Evolutionary conservation across 1,284 basidiomycete genomes (phyloP).

Genomic region (Rhizoctonia solani): DNA sequence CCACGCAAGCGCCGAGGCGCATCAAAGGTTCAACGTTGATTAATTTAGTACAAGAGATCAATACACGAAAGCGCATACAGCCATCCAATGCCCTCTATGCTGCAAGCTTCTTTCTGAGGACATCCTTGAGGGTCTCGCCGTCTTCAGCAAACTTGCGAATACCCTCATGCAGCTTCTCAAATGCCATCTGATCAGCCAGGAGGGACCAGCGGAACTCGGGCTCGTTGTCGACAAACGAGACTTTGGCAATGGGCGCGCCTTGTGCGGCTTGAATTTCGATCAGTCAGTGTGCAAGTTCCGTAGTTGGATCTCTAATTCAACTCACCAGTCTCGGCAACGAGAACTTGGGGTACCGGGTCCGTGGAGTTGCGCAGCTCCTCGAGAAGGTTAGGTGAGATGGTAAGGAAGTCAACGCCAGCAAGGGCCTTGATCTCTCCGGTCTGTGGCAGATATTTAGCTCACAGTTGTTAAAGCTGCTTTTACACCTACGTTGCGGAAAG

Average conservation of each 20-base stretch:
- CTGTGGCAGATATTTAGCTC: conserved; percentile 50
- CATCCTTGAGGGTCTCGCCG: conserved; percentile 83
- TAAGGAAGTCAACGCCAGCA: conserved; percentile 96
- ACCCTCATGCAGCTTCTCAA: conserved; percentile 96
- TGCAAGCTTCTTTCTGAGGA: conserved; percentile 79
- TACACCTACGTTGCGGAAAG: conserved; percentile 87
- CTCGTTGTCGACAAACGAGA: conserved; percentile 90
- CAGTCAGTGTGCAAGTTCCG: background rate
- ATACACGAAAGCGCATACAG: conserved; percentile 17
- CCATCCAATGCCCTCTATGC: conserved; percentile 45
- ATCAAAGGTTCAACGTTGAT: conserved; percentile 13
- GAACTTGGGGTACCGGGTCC: conserved; percentile 80
- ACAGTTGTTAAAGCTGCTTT: background rate
- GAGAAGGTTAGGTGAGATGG: conserved; percentile 88
- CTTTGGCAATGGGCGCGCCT: conserved; percentile 73
- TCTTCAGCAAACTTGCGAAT: conserved; percentile 98
- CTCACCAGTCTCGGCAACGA: conserved; percentile 71
- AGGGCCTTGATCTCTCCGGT: conserved; percentile 91
- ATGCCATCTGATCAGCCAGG: conserved; percentile 91
- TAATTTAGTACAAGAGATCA: conserved; percentile 30
- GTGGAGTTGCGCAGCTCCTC: conserved; percentile 89
- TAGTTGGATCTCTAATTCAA: conserved; percentile 31
- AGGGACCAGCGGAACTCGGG: conserved; percentile 94
- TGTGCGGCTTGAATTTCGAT: conserved; percentile 51
- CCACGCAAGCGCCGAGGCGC: background rate